Conservation (phyloP, 805 yeast species). For the Candida vaughaniae region DNA sequence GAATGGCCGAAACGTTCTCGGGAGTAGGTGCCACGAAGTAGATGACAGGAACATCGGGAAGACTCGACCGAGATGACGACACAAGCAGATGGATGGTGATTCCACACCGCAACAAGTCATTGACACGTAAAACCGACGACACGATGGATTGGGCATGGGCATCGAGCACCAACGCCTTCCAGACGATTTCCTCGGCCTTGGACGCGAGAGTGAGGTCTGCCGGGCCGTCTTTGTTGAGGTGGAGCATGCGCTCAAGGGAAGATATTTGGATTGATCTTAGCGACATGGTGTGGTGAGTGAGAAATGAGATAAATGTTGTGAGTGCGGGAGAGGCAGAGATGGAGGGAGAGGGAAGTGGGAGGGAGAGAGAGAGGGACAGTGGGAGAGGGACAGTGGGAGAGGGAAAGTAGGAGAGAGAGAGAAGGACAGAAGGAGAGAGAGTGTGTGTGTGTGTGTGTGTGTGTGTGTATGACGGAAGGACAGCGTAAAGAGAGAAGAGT, state of each 20-base stretch:
- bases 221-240: constrained; percentile 65
- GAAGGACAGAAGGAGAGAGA: too few species aligned
- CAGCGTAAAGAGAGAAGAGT: too few species aligned
- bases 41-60: constrained; percentile 93
- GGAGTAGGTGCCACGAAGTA: constrained; percentile 88
- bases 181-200: constrained; percentile 65
- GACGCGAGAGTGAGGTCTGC: constrained; percentile 52
- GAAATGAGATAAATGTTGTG: not conserved
- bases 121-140: constrained; percentile 89
- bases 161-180: constrained; percentile 92
- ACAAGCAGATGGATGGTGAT: constrained; percentile 86
- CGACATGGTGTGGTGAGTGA: constrained; percentile 3
- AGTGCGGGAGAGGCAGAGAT: not conserved
- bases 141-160: constrained; percentile 76
- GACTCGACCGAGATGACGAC: constrained; percentile 67
- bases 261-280: constrained; percentile 2
- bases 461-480: too few species aligned
- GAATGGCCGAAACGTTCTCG: constrained; percentile 67
- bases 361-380: not conserved
- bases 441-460: too few species aligned
- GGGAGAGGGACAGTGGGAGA: too few species aligned
- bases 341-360: not conserved
- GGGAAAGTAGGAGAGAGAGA: not conserved
- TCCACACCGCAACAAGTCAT: constrained; percentile 86
- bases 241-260: constrained; percentile 75